phyloP scores from a whole-genome alignment of 768 basidiomycete genomes.

The Lentinula detonsa region DNA sequence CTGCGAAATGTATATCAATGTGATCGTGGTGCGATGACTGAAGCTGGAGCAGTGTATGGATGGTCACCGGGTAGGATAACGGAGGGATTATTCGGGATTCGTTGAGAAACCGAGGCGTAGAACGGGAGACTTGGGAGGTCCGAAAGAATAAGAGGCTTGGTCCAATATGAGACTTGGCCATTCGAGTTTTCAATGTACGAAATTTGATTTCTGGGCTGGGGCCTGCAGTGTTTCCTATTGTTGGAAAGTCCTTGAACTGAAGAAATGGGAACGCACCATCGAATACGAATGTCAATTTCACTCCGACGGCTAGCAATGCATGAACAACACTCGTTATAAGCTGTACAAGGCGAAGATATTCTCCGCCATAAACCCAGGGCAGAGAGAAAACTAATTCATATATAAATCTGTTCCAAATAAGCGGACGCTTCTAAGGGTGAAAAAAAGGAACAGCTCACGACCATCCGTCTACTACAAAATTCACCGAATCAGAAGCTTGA shows the following conservation, averaged over 20 bases:
- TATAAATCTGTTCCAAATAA: conserved; percentile 52
- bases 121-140: conserved; percentile 61
- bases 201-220: conserved; percentile 70
- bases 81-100: conserved; percentile 72
- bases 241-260: conserved; percentile 1
- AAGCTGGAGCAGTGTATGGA: conserved; percentile 45
- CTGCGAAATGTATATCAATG: conserved; percentile 64
- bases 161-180: conserved; percentile 51
- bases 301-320: conserved; percentile 64
- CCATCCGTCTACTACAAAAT: conserved; percentile 78
- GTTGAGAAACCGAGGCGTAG: conserved; percentile 58
- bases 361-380: conserved; percentile 86
- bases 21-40: conserved; percentile 13
- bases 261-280: conserved; percentile 46
- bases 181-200: conserved; percentile 54
- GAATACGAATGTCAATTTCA: conserved; percentile 70
- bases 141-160: conserved; percentile 74
- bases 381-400: conserved; percentile 61
- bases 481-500: conserved; percentile 20
- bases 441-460: conserved; percentile 54
- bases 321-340: conserved; percentile 45
- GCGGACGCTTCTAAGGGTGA: conserved; percentile 6
- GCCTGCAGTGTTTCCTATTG: conserved; percentile 34
- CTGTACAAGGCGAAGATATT: conserved; percentile 54
- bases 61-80: conserved; percentile 49